phyloP scores from a whole-genome alignment of 805 yeast species.

The Starmerella scarabaei region DNA sequence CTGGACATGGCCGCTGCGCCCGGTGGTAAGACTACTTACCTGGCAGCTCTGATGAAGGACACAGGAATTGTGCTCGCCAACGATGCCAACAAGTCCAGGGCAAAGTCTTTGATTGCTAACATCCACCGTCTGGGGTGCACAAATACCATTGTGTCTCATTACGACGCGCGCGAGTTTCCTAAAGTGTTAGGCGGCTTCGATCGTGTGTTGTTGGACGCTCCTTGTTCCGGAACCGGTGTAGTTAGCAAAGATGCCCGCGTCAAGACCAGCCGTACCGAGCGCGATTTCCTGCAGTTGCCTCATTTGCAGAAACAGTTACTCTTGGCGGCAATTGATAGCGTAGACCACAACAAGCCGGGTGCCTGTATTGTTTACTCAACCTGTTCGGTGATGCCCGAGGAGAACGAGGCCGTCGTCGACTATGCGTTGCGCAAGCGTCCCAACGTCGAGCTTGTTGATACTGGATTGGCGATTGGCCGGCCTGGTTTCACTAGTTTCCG shows the following conservation, averaged over 20 bases:
- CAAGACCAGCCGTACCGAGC: slow-evolving; percentile 83
- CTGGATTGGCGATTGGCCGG: slow-evolving; percentile 87
- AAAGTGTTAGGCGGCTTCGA: slow-evolving; percentile 97
- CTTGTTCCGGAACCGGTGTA: slow-evolving; percentile 99
- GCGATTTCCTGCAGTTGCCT: slow-evolving; percentile 92
- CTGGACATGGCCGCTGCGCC: slow-evolving; percentile 99
- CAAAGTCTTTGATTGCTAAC: slow-evolving; percentile 91
- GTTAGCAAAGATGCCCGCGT: slow-evolving; percentile 95
- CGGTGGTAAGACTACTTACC: slow-evolving; percentile 95
- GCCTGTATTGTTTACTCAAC: slow-evolving; percentile 94
- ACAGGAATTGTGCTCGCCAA: slow-evolving; percentile 96
- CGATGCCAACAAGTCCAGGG: slow-evolving; percentile 92
- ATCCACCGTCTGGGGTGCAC: slow-evolving; percentile 95
- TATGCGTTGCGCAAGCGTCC: slow-evolving; percentile 94
- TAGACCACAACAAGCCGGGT: slow-evolving; percentile 68
- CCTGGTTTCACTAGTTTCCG: slow-evolving; percentile 89
- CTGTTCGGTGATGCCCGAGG: slow-evolving; percentile 96
- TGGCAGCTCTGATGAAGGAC: slow-evolving; percentile 92
- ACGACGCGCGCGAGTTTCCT: slow-evolving; percentile 97
- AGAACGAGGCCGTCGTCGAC: slow-evolving; percentile 97
- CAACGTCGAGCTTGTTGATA: slow-evolving; percentile 83
- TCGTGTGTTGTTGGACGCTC: slow-evolving; percentile 89
- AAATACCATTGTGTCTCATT: slow-evolving; percentile 90
- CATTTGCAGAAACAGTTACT: slow-evolving; percentile 90
- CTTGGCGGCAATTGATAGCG: slow-evolving; percentile 92